phyloP scores from a whole-genome alignment of 495 filamentous ascomycete genomes.

The Echria macrotheca region DNA sequence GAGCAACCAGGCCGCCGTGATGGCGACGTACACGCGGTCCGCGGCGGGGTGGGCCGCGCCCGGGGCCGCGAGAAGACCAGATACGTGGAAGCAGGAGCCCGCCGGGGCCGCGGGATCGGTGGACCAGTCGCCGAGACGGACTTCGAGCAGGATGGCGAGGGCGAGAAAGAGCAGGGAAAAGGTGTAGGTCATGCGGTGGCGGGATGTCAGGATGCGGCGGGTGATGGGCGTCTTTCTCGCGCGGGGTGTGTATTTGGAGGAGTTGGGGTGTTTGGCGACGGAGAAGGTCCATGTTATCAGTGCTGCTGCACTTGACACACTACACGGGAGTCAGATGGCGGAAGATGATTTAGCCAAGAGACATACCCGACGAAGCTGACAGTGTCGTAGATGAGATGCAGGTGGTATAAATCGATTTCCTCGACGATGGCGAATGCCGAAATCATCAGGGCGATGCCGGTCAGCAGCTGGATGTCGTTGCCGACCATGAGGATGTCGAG shows the following conservation, averaged over 20 bases:
- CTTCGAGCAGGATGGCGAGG: not conserved
- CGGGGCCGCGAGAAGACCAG: not conserved
- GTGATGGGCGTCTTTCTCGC: too few relatives aligned
- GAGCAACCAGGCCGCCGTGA: not conserved
- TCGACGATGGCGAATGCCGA: not conserved
- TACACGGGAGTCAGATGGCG: too few relatives aligned
- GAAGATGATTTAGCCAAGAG: too few relatives aligned
- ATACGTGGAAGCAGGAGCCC: not conserved
- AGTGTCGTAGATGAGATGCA: not conserved
- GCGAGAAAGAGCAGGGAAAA: not conserved
- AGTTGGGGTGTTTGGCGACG: not conserved
- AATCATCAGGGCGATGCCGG: not conserved
- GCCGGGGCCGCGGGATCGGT: too few relatives aligned
- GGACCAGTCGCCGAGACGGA: not conserved
- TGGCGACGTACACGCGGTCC: not conserved
- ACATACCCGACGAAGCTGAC: not conserved
- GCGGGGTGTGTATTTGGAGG: too few relatives aligned
- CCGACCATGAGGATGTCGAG: not conserved
- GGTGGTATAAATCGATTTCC: not conserved
- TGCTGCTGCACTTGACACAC: not conserved
- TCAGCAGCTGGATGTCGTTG: not conserved
- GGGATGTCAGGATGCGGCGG: not conserved
- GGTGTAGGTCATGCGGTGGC: not conserved
- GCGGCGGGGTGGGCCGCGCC: not conserved
- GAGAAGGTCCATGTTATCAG: not conserved